phyloP scores from a whole-genome alignment of 345 rosid species.

The Carallia pectinifolia region DNA sequence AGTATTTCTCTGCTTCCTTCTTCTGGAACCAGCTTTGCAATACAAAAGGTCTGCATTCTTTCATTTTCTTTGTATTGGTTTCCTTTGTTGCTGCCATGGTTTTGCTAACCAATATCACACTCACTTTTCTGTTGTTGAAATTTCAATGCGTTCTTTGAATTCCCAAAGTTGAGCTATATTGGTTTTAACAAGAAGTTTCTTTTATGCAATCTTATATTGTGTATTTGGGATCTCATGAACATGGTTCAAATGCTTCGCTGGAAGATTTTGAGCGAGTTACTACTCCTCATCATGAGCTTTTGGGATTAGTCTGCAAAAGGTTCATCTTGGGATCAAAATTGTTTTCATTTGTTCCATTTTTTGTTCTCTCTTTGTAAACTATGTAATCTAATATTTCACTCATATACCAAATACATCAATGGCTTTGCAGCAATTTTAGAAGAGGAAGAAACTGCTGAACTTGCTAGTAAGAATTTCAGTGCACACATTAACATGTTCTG shows the following conservation, averaged over 20 bases:
- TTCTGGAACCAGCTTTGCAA: neutral
- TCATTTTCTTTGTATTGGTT: neutral
- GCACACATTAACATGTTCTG: too few relatives aligned
- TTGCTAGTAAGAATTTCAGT: conserved; percentile 15
- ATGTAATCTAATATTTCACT: neutral
- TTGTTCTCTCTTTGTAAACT: too few relatives aligned
- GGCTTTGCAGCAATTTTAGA: conserved; percentile 27
- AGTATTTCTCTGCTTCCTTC: neutral
- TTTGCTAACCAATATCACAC: too few relatives aligned
- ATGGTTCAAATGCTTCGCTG: neutral
- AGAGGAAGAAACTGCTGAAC: conserved; percentile 22
- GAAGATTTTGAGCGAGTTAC: too few relatives aligned
- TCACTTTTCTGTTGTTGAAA: too few relatives aligned
- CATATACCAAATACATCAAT: conserved; percentile 23
- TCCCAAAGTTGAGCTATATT: too few relatives aligned
- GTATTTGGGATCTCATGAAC: conserved; percentile 14
- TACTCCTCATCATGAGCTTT: conserved; percentile 9
- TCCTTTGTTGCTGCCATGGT: neutral
- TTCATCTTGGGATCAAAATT: neutral
- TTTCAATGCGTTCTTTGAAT: too few relatives aligned
- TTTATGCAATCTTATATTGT: too few relatives aligned
- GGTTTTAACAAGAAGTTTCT: too few relatives aligned
- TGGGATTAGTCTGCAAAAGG: conserved; percentile 18
- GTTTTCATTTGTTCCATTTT: neutral
- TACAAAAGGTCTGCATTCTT: neutral